These are phyloP conservation scores for Phytophthora pseudosyringae DNA, from an alignment of 352 stramenopile genomes.

Conservation along the genomic window DNA sequence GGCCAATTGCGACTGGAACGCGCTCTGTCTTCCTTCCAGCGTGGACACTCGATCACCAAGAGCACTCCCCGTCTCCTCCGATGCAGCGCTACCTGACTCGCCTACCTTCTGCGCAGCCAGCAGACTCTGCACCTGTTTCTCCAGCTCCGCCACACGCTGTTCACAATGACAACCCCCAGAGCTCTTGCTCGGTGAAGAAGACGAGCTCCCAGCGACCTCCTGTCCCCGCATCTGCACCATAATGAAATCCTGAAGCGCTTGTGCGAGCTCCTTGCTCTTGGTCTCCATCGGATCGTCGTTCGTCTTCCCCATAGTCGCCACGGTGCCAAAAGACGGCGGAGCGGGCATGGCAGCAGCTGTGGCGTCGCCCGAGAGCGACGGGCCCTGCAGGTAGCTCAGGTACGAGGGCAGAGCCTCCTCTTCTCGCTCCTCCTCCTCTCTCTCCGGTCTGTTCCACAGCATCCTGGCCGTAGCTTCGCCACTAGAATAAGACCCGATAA, in stretches of 20 bases:
- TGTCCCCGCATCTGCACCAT: slow-evolving; percentile 50
- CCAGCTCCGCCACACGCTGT: slow-evolving; percentile 60
- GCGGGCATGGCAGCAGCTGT: neutral
- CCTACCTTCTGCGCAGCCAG: slow-evolving; percentile 19
- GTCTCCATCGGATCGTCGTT: slow-evolving; percentile 35
- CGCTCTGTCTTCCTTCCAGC: slow-evolving; percentile 74
- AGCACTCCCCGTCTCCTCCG: slow-evolving; percentile 27
- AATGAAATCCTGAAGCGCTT: slow-evolving; percentile 64
- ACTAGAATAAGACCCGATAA: slow-evolving; percentile 49
- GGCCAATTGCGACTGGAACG: slow-evolving; percentile 83
- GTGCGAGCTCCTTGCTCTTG: slow-evolving; percentile 58
- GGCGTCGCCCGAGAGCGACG: slow-evolving; percentile 19
- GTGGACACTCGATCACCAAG: slow-evolving; percentile 76
- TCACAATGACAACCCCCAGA: slow-evolving; percentile 47
- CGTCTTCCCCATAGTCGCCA: neutral
- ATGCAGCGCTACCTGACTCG: neutral
- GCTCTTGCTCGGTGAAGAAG: neutral
- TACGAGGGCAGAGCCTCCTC: slow-evolving; percentile 78
- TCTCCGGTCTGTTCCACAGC: slow-evolving; percentile 63
- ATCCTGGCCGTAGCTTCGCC: slow-evolving; percentile 37
- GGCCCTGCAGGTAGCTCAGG: slow-evolving; percentile 68
- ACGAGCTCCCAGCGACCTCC: neutral
- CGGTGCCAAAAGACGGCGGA: slow-evolving; percentile 1
- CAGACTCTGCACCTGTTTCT: slow-evolving; percentile 58
- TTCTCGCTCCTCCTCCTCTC: slow-evolving; percentile 73